Conservation (phyloP, 2,329 filamentous ascomycete species). For the Cadophora luteo-olivacea region DNA sequence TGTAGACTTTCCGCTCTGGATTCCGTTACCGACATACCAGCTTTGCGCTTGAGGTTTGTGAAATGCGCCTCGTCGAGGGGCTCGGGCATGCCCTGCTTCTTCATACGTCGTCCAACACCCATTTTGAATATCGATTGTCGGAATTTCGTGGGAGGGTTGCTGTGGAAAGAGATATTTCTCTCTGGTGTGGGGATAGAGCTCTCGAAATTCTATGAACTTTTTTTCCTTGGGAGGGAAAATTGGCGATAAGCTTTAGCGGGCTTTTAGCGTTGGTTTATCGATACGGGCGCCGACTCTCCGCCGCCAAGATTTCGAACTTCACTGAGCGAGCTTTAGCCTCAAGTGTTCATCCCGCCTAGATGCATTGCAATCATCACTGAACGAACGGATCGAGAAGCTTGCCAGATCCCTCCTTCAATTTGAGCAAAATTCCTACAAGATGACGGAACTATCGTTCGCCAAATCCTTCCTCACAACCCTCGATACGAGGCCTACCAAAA, state of each 20-base stretch:
- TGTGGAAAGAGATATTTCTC: background rate
- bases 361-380: background rate
- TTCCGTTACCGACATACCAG: slow-evolving; percentile 68
- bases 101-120: slow-evolving; percentile 91
- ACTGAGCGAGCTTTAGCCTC: slow-evolving; percentile 6
- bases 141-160: slow-evolving; percentile 6
- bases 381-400: background rate
- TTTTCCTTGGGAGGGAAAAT: slow-evolving; percentile 25
- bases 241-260: slow-evolving; percentile 37
- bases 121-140: slow-evolving; percentile 57
- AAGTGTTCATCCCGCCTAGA: background rate
- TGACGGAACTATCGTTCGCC: slow-evolving; percentile 87
- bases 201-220: slow-evolving; percentile 26
- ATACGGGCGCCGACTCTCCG: slow-evolving; percentile 26
- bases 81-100: slow-evolving; percentile 90
- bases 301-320: slow-evolving; percentile 24
- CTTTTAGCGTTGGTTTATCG: slow-evolving; percentile 20
- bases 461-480: slow-evolving; percentile 82
- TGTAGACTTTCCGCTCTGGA: slow-evolving; percentile 54
- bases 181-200: slow-evolving; percentile 7
- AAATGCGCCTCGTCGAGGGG: slow-evolving; percentile 81
- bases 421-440: slow-evolving; percentile 47
- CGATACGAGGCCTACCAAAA: slow-evolving; percentile 79
- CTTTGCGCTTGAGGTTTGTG: slow-evolving; percentile 85
- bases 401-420: background rate